Evolutionary conservation across 2,329 filamentous ascomycete species (phyloP).

Genomic region (Trichoderma lentiforme): DNA sequence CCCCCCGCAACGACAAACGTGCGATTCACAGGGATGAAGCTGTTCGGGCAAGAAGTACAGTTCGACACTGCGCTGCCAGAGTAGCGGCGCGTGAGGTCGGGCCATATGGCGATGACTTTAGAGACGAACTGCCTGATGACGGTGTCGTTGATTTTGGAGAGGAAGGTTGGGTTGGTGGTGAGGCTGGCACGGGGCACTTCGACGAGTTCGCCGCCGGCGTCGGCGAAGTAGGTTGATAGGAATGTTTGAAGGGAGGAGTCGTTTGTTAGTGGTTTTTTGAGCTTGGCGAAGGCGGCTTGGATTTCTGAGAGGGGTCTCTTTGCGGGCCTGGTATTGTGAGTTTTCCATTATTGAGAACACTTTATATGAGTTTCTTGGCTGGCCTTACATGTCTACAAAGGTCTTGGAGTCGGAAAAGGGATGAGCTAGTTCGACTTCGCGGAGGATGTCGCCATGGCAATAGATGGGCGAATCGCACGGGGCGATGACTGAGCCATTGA

Average conservation of each 20-base stretch:
- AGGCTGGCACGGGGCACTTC: constrained; percentile 51
- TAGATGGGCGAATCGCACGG: constrained; percentile 67
- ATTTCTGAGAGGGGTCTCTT: constrained; percentile 58
- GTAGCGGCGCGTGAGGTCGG: constrained; percentile 61
- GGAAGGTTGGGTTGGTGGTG: constrained; percentile 54
- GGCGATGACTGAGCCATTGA: constrained; percentile 57
- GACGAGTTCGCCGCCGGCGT: constrained; percentile 61
- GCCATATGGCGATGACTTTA: constrained; percentile 68
- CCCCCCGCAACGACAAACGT: constrained; percentile 69
- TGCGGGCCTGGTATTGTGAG: constrained; percentile 49
- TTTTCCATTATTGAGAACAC: too few species aligned
- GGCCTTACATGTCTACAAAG: constrained; percentile 61
- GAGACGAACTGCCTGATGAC: constrained; percentile 58
- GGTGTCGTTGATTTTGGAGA: constrained; percentile 53
- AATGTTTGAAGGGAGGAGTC: constrained; percentile 61
- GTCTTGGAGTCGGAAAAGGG: constrained; percentile 68
- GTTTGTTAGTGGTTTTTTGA: constrained; percentile 60
- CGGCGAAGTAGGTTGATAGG: constrained; percentile 59
- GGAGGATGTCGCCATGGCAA: constrained; percentile 62
- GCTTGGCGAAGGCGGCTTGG: constrained; percentile 55
- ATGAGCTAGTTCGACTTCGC: constrained; percentile 58
- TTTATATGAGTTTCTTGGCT: background rate
- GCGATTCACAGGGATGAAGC: constrained; percentile 63
- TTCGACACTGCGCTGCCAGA: constrained; percentile 47
- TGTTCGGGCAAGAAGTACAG: constrained; percentile 59